Evolutionary conservation across 2,329 filamentous ascomycete species (phyloP).

Genomic region (Madurella fahalii): DNA sequence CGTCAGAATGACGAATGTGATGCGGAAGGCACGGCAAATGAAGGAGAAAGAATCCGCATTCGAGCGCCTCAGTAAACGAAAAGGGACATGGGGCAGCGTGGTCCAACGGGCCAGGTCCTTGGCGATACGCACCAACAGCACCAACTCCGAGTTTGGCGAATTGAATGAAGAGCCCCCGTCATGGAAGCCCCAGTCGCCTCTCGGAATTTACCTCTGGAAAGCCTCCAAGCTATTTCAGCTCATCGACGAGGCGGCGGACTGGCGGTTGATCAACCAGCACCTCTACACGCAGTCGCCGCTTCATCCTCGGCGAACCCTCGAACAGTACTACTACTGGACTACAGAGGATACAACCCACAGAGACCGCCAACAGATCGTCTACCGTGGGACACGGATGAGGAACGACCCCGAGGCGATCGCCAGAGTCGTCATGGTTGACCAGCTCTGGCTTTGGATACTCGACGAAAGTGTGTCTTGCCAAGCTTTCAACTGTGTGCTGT

Average conservation of each 20-base stretch:
- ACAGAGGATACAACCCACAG: conserved; percentile 32
- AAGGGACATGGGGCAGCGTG: conserved; percentile 22
- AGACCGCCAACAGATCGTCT: conserved; percentile 31
- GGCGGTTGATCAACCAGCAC: conserved; percentile 24
- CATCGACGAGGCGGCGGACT: conserved; percentile 25
- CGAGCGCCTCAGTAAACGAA: conserved; percentile 19
- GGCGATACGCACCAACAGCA: conserved; percentile 17
- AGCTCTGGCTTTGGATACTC: conserved; percentile 26
- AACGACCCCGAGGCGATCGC: conserved; percentile 19
- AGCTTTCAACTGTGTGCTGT: background rate
- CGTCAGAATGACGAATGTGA: conserved; percentile 21
- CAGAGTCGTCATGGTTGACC: conserved; percentile 32
- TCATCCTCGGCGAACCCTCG: conserved; percentile 34
- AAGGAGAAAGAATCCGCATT: conserved; percentile 18
- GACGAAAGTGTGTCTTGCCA: conserved; percentile 25
- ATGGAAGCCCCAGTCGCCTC: conserved; percentile 18
- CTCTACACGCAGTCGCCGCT: conserved; percentile 26
- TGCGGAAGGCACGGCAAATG: conserved; percentile 16
- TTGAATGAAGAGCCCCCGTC: conserved; percentile 16
- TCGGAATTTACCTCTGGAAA: conserved; percentile 21
- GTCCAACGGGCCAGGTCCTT: conserved; percentile 17
- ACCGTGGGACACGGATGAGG: conserved; percentile 21
- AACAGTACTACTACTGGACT: conserved; percentile 37
- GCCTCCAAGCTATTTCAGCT: conserved; percentile 23
- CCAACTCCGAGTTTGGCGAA: conserved; percentile 6